Conservation (phyloP, 1,284 basidiomycete species). For the Tremellales sp. region DNA sequence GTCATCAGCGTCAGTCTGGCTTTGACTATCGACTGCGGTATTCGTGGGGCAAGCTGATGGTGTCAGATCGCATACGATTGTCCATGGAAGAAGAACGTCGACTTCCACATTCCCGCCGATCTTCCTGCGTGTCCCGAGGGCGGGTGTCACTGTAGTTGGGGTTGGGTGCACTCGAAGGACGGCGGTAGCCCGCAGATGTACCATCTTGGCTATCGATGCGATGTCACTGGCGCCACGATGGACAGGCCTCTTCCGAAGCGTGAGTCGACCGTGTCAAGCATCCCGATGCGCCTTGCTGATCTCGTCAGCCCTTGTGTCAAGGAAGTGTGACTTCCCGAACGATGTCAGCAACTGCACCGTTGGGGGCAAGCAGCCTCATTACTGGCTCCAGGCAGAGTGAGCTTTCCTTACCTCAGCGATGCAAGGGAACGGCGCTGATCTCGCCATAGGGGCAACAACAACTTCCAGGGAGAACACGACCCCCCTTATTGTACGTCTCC, state of each 20-base stretch:
- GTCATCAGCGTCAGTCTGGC: constrained; percentile 28
- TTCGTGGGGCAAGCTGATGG: not conserved
- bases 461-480: constrained; percentile 34
- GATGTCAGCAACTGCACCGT: constrained; percentile 39
- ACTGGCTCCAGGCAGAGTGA: constrained; percentile 37
- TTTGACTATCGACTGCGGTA: not conserved
- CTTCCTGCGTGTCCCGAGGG: constrained; percentile 40
- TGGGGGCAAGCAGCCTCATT: constrained; percentile 41
- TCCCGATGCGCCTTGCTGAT: not conserved
- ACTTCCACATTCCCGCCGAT: constrained; percentile 37
- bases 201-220: constrained; percentile 34
- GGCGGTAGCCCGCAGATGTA: constrained; percentile 40
- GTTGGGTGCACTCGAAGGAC: constrained; percentile 34
- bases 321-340: constrained; percentile 35
- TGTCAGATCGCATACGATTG: constrained; percentile 19
- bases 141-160: constrained; percentile 42
- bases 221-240: constrained; percentile 39
- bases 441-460: constrained; percentile 32
- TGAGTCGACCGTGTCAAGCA: constrained; percentile 12
- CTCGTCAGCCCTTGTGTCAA: constrained; percentile 35
- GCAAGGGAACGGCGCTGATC: not conserved
- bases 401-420: not conserved
- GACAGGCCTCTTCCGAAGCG: constrained; percentile 28
- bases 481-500: constrained; percentile 37
- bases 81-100: constrained; percentile 39